Conservation (phyloP, 345 rosid genomes). For the Arabidopsis thaliana region TAIR10.1 NC_003074.8:4012001-4012500, state of each 20-base stretch:
- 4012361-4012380: conserved; percentile 17
- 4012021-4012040: conserved; percentile 35
- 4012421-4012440: conserved; percentile 15
- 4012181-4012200: not conserved
- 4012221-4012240: not conserved
- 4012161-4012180: not conserved
- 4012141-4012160: not conserved
- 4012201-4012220: conserved; percentile 2
- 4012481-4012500: conserved; percentile 24
- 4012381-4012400: not conserved
- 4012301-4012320: not conserved
- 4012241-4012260: not conserved
- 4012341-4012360: not conserved
- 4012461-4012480: conserved; percentile 34
- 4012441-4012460: conserved; percentile 38
- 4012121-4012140: not conserved
- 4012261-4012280: not conserved
- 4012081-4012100: conserved; percentile 11
- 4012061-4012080: conserved; percentile 28
- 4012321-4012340: not conserved
- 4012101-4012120: not conserved
- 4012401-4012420: not conserved
- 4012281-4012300: conserved; percentile 39
- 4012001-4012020: not conserved
- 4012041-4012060: conserved; percentile 10